Evolutionary conservation across 2,329 filamentous ascomycete species (phyloP).

Genomic region (Septoria linicola): DNA sequence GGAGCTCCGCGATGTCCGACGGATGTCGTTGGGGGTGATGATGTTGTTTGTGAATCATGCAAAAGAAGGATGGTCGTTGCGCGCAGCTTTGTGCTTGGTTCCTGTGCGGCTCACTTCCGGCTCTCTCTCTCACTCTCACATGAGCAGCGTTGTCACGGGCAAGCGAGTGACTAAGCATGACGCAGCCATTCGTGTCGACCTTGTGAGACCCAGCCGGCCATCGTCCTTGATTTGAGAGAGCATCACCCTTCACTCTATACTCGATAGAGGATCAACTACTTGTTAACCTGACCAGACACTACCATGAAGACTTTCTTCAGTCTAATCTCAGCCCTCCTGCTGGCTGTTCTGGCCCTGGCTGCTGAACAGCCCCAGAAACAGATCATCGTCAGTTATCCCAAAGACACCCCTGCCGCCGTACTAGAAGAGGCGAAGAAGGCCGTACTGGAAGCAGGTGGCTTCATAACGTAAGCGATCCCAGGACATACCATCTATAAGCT

Average conservation of each 20-base stretch:
- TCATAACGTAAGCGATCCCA: background rate
- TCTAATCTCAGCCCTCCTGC: slow-evolving; percentile 27
- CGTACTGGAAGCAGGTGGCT: slow-evolving; percentile 37
- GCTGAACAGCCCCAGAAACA: slow-evolving; percentile 58
- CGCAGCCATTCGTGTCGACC: too few species aligned
- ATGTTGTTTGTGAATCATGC: too few species aligned
- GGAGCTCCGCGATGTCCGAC: too few species aligned
- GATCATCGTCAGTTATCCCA: slow-evolving; percentile 75
- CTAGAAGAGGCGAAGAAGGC: slow-evolving; percentile 67
- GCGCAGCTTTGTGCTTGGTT: too few species aligned
- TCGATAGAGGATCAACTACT: background rate
- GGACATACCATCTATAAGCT: background rate
- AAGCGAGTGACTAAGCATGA: too few species aligned
- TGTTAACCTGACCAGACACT: background rate
- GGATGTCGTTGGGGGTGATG: too few species aligned
- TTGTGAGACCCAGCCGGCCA: too few species aligned
- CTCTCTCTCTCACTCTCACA: too few species aligned
- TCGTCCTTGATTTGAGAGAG: too few species aligned
- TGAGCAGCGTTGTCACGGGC: too few species aligned
- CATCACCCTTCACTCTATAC: background rate
- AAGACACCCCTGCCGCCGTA: slow-evolving; percentile 65
- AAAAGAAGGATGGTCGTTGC: too few species aligned
- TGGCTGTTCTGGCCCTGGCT: slow-evolving; percentile 26
- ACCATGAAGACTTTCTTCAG: slow-evolving; percentile 35
- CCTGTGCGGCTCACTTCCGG: too few species aligned